Evolutionary conservation across 805 yeast genomes (phyloP).

Genomic region (Wickerhamiella azymoides): DNA sequence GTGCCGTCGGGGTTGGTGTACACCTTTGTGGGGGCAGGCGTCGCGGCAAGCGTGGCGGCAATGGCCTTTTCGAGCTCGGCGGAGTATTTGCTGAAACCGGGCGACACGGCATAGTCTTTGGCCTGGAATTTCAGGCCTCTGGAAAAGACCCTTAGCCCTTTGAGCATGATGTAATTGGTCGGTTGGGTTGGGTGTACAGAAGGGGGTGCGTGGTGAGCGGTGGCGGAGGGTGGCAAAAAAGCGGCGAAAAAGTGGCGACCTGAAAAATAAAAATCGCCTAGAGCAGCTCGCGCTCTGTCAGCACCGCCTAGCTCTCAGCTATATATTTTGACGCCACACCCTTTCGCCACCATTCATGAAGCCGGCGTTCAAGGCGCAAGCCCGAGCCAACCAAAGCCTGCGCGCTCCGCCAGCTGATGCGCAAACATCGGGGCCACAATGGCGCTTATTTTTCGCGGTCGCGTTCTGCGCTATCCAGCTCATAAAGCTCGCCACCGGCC

Average conservation of each 20-base stretch:
- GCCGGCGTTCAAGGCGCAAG: too few relatives aligned
- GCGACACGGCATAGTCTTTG: constrained; percentile 22
- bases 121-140: constrained; percentile 19
- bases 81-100: constrained; percentile 18
- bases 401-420: too few relatives aligned
- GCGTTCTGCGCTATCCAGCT: not conserved
- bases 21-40: constrained; percentile 51
- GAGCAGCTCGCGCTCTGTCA: too few relatives aligned
- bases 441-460: not conserved
- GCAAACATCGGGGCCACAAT: not conserved
- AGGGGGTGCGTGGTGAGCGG: too few relatives aligned
- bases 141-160: constrained; percentile 1
- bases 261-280: too few relatives aligned
- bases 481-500: not conserved
- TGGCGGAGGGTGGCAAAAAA: too few relatives aligned
- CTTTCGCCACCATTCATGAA: too few relatives aligned
- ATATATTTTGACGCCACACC: too few relatives aligned
- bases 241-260: too few relatives aligned
- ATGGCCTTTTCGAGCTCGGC: constrained; percentile 44
- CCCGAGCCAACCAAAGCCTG: too few relatives aligned
- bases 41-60: constrained; percentile 42
- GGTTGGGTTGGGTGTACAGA: too few relatives aligned
- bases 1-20: constrained; percentile 68
- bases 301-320: too few relatives aligned
- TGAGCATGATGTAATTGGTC: constrained; percentile 9